Percentiles rank a stretch among this genome's conserved stretches.
Conservation (phyloP, 2,329 filamentous ascomycete species). For the Fusarium buharicum region DNA sequence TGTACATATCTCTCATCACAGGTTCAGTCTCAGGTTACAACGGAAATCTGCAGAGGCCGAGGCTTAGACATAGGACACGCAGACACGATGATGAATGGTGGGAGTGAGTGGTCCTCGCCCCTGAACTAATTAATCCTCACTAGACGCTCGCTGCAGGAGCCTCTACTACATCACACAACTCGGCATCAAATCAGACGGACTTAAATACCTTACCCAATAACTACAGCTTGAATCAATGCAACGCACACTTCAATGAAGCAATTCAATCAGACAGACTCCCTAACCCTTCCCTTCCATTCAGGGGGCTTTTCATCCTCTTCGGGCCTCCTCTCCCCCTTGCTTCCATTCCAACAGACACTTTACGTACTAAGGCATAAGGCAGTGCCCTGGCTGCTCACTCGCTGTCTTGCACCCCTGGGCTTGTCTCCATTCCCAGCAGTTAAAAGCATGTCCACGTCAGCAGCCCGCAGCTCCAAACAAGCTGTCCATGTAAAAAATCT, state of each 20-base stretch:
- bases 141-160: slow-evolving; percentile 11
- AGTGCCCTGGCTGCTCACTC: not conserved
- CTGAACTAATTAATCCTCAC: slow-evolving; percentile 32
- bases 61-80: slow-evolving; percentile 16
- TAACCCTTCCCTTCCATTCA: not conserved
- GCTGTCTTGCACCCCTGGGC: slow-evolving; percentile 17
- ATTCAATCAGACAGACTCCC: too few relatives aligned
- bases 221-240: too few relatives aligned
- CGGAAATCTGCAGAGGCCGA: slow-evolving; percentile 5
- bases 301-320: slow-evolving; percentile 13
- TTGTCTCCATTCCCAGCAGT: slow-evolving; percentile 22
- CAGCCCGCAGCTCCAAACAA: slow-evolving; percentile 17
- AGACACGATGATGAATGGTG: slow-evolving; percentile 1
- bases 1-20: not conserved
- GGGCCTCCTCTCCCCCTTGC: slow-evolving; percentile 13
- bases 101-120: slow-evolving; percentile 23
- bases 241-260: too few relatives aligned
- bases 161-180: slow-evolving; percentile 12
- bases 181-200: not conserved
- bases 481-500: not conserved
- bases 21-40: not conserved
- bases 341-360: not conserved
- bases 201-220: too few relatives aligned
- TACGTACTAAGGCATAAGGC: too few relatives aligned
- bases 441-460: slow-evolving; percentile 35